Evolutionary conservation across 768 basidiomycete genomes (phyloP), one percentile per base, ranked within the genome.

Genomic region (Macrolepiota albuminosa): DNA sequence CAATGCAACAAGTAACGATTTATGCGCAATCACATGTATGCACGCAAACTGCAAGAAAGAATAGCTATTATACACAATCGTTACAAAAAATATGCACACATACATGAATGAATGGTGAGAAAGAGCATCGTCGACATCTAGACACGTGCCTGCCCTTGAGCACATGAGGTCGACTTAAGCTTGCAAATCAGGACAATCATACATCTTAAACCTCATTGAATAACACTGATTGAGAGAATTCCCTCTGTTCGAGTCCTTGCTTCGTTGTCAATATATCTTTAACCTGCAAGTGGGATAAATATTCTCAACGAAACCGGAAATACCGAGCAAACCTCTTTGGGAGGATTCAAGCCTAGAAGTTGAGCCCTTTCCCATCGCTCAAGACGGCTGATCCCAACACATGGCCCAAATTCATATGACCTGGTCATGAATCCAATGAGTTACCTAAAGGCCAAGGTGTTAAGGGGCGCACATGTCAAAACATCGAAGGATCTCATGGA

Each of bases 351-450:
- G 2, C 93, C 93, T 48, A 95, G 77, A 10, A 80, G 79, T 31
- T 86, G 71, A 0, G 95, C 95, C 52, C 95, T 80, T 68, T 95
- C 84, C 93, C 94, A 98, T 42, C 95, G 79, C 62, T 95, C 85
- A 14, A 96, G 73, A 33, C 95, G 84, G n/a, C 85, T 82, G 56
- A 92, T 80, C 0, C 91, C 89, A 24, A 87, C 75, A 63, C 87
- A 91, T 3, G 91, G 92, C 0, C 92, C 93, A 67, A 86, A 95
- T 63, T 91, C 84, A 58, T 87, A 88, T 2, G 86, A 83, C 69
- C 89, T 91, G 51, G 9, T 29, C 14, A 24, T 55, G 11, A 13
- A 43, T 14, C 48, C 36, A n/a, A 58, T 48, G 58, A 68, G 50
- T 63, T 49, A 24, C 58, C 47, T 21, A 37, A 24, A 37, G 26